A percentile compares a stretch with the other conserved stretches of the same genome.
These are phyloP conservation scores for Rubroboletus pulcherrimus DNA, from an alignment of 768 basidiomycete genomes.

Conservation along the genomic window DNA sequence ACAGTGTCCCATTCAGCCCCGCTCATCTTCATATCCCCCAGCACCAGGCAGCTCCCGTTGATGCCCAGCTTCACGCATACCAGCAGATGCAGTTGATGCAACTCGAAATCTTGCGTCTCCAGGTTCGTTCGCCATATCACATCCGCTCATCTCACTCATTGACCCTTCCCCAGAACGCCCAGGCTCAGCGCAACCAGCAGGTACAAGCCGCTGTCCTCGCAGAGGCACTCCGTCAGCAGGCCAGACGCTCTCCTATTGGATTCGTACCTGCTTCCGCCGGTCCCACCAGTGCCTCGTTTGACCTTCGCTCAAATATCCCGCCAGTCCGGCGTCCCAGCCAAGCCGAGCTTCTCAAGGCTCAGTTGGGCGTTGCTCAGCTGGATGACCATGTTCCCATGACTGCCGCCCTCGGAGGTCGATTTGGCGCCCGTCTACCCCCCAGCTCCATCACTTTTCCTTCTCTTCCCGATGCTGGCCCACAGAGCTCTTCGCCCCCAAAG, in stretches of 20 bases:
- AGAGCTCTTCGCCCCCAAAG: slow-evolving; percentile 40
- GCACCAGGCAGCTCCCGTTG: slow-evolving; percentile 35
- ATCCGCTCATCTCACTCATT: slow-evolving; percentile 5
- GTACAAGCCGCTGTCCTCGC: slow-evolving; percentile 70
- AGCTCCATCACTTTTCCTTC: slow-evolving; percentile 39
- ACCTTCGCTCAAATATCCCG: slow-evolving; percentile 53
- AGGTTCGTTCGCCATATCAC: slow-evolving; percentile 44
- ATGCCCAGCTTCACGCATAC: slow-evolving; percentile 58
- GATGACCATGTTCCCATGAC: slow-evolving; percentile 78
- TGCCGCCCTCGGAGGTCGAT: slow-evolving; percentile 71
- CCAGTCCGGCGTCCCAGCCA: slow-evolving; percentile 68
- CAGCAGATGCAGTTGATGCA: slow-evolving; percentile 82
- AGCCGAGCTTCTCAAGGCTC: slow-evolving; percentile 61
- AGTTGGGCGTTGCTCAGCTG: slow-evolving; percentile 43
- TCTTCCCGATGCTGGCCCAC: slow-evolving; percentile 44
- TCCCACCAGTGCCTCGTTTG: slow-evolving; percentile 60
- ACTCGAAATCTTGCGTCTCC: slow-evolving; percentile 75
- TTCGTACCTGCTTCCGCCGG: slow-evolving; percentile 69
- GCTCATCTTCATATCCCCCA: slow-evolving; percentile 38
- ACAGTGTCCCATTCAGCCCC: slow-evolving; percentile 47
- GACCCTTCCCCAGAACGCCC: slow-evolving; percentile 45
- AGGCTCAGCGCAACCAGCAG: slow-evolving; percentile 59
- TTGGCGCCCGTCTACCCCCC: slow-evolving; percentile 54
- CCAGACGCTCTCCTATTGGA: slow-evolving; percentile 28
- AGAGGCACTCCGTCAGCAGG: slow-evolving; percentile 50